A percentile compares a stretch with the other conserved stretches of the same genome.
phyloP scores from a whole-genome alignment of 768 basidiomycete genomes.

The Lentinula boryana region DNA sequence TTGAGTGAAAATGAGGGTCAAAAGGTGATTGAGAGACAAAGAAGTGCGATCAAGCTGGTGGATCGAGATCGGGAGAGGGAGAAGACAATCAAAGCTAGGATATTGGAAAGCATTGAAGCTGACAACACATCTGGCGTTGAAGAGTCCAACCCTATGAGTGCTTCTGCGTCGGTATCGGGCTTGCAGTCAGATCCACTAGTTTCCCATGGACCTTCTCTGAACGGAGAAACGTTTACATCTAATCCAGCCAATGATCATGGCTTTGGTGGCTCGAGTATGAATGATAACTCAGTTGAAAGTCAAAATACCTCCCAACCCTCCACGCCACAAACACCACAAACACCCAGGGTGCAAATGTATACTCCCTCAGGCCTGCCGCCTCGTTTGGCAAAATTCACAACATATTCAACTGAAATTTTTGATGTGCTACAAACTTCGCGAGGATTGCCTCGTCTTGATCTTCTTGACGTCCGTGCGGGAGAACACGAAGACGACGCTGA shows the following conservation, averaged over 20 bases:
- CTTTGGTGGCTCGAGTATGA: not conserved
- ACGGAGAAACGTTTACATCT: not conserved
- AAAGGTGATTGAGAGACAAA: conserved; percentile 1
- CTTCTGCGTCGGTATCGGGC: not conserved
- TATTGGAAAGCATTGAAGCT: not conserved
- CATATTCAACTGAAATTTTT: conserved; percentile 69
- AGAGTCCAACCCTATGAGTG: not conserved
- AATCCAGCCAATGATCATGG: not conserved
- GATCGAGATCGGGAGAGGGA: not conserved
- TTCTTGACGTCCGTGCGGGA: conserved; percentile 28
- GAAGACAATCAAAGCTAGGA: not conserved
- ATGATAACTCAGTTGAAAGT: not conserved
- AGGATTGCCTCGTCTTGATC: conserved; percentile 70
- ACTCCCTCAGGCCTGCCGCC: conserved; percentile 39
- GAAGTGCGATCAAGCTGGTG: not conserved
- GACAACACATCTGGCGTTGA: not conserved
- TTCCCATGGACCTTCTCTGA: not conserved
- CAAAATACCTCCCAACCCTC: not conserved
- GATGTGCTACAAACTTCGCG: conserved; percentile 77
- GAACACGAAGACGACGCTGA: conserved; percentile 18
- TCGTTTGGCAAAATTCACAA: conserved; percentile 33
- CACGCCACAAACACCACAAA: not conserved
- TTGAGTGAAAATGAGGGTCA: not conserved
- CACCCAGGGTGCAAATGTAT: not conserved
- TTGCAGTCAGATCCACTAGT: not conserved